Evolutionary conservation across 192 early-diverging fungal species (phyloP).

Genomic region (Backusella tuberculispora): DNA sequence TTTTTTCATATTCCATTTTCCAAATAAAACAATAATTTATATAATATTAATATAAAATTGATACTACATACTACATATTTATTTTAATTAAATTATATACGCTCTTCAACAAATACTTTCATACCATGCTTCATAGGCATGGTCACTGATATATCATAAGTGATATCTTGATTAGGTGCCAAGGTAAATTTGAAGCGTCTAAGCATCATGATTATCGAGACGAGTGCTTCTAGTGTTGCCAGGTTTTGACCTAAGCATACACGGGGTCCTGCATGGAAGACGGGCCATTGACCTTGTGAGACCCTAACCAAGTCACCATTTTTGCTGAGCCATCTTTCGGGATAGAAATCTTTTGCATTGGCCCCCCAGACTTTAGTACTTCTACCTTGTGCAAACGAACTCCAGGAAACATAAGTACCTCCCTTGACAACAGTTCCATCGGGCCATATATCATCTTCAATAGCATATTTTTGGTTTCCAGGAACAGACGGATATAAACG

Average conservation of each 20-base stretch:
- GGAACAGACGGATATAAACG: constrained; percentile 75
- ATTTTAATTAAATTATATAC: constrained; percentile 12
- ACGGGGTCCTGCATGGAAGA: constrained; percentile 62
- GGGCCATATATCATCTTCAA: constrained; percentile 62
- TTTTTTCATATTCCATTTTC: too few relatives aligned
- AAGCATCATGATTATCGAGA: constrained; percentile 42
- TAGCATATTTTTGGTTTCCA: constrained; percentile 52
- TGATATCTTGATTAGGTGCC: constrained; percentile 36
- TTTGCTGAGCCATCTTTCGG: constrained; percentile 64
- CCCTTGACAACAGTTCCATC: constrained; percentile 56
- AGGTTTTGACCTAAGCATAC: constrained; percentile 44
- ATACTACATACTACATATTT: neutral
- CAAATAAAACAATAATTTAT: too few relatives aligned
- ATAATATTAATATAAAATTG: too few relatives aligned
- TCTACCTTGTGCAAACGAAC: constrained; percentile 56
- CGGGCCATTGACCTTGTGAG: constrained; percentile 52
- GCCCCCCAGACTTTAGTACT: constrained; percentile 61
- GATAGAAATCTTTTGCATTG: constrained; percentile 63
- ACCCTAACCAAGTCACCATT: constrained; percentile 34
- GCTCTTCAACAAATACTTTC: constrained; percentile 34
- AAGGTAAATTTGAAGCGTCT: constrained; percentile 44
- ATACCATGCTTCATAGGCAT: constrained; percentile 41
- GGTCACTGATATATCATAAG: constrained; percentile 25
- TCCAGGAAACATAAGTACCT: constrained; percentile 56
- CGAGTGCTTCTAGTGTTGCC: constrained; percentile 48